Conservation (phyloP, 495 filamentous ascomycete genomes). For the Hypoxylon lenormandii region DNA sequence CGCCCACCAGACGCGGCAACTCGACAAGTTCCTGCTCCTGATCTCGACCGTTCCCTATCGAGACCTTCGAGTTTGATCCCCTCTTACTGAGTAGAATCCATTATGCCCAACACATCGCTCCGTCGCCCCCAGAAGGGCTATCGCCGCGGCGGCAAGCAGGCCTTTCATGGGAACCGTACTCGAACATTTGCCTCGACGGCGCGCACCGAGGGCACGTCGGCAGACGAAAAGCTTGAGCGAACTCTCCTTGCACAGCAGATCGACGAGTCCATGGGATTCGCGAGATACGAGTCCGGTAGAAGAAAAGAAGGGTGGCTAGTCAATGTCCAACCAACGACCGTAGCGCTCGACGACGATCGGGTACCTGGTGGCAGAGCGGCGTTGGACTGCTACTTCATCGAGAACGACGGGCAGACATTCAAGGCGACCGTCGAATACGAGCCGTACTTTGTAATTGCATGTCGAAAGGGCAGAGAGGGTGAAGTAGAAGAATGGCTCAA, state of each 20-base stretch:
- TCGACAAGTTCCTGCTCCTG: constrained; percentile 12
- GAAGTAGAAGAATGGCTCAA: constrained; percentile 97
- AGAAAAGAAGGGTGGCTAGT: constrained; percentile 91
- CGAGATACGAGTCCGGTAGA: constrained; percentile 88
- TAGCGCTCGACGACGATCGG: constrained; percentile 79
- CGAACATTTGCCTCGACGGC: constrained; percentile 82
- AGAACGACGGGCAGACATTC: constrained; percentile 91
- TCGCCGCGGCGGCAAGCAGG: constrained; percentile 63
- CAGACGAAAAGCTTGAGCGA: constrained; percentile 86
- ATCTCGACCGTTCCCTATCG: constrained; percentile 15
- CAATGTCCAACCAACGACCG: constrained; percentile 88
- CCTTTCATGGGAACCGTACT: constrained; percentile 65
- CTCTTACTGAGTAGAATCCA: constrained; percentile 8
- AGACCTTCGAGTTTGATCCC: constrained; percentile 11
- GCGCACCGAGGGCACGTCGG: constrained; percentile 82
- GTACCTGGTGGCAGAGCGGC: constrained; percentile 81
- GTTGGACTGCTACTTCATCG: constrained; percentile 97
- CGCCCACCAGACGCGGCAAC: constrained; percentile 3
- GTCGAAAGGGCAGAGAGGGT: constrained; percentile 84
- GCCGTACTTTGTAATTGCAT: constrained; percentile 93
- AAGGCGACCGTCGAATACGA: constrained; percentile 97
- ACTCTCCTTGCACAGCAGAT: constrained; percentile 86
- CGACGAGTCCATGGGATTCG: constrained; percentile 93
- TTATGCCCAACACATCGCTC: constrained; percentile 64
- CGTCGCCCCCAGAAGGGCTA: constrained; percentile 65